Base-by-base conservation (phyloP, 768 basidiomycete species). In the Mycena filopes region DNA sequence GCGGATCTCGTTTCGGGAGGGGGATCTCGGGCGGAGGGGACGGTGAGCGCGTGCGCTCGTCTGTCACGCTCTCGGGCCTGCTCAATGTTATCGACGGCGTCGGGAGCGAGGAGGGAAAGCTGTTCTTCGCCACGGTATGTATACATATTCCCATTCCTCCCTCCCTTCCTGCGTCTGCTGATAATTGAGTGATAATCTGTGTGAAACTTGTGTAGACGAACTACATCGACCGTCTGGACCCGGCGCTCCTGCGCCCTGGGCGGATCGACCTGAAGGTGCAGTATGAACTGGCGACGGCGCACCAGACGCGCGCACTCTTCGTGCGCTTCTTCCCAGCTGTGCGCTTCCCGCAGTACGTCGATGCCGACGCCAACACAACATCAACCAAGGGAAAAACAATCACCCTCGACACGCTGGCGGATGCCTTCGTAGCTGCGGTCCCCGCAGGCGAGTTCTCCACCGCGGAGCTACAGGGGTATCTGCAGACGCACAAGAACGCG, bases 401-500 rank as follows among this genome's bases (percentile, higher is more conserved):
- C 33, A 46, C 49, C 46, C 47, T 83, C 43, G 12, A 63, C 11
- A 48, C 70, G 15, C 80, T 86, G n/a, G 82, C 85, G 0, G 60
- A 71, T 3, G 47, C 72, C 29, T 89, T 89, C 70, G 77, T 82
- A 0, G 65, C 72, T 0, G 61, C 63, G 3, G 73, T 89, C 26
- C 87, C 88, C 0, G 73, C 79, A 13, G 68, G 81, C 48, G 80
- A 82, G 60, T 86, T 88, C 69, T 85, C 86, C 36, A 84, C 86
- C 0, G 87, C 89, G 0, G 86, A 89, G 59, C 77, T 91, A 2
- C 88, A 89, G 69, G 86, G 87, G 0, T 89, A 83, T 72, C 77
- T 89, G 15, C 77, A 90, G 9, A 69, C 73, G 12, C 78, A 79
- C 64, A 84, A 85, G 67, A 78, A 75, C 46, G 66, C 80, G 47